Base-by-base conservation (phyloP, 2,329 filamentous ascomycete species). In the Colletotrichum salicis region DNA sequence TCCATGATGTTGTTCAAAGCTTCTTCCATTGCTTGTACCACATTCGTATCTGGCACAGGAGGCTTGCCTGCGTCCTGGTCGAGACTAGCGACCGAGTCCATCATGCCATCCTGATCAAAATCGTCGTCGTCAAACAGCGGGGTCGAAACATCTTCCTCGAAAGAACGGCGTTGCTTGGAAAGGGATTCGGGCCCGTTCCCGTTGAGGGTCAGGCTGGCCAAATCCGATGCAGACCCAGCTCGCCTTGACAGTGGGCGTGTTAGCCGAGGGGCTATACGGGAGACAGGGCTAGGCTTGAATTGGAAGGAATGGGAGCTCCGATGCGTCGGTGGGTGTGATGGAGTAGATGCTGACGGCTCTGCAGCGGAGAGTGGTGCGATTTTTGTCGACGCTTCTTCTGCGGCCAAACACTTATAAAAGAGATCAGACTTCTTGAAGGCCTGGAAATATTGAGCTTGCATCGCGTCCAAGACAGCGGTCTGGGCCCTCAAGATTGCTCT, bases 341-440 rank as follows among this genome's bases (percentile, higher is more conserved):
- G 24, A 12, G 60, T 48, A 8, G 64, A 61, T 5, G 55, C 37
- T 19, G 68, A 71, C 19, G 63, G 33, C n/a, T 66, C 64, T 24
- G 58, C n/a, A 24, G 51, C 7, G 67, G 75, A 61, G 12, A 60
- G 10, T 31, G 61, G 35, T 33, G 61, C 22, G 41, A 57, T 70
- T 37, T 70, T 76, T 65, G 78, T 85, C 1, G 88, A 86, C 54
- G 89, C 87, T 81, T 97, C 95, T 77, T 97, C 94, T 13, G 96
- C 93, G 8, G 96, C 94, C 1, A 99, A 86, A 79, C 95, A 98
- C 80, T 99, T 99, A 85, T 96, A 98, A 80, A 95, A 99, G 0
- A 99, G 82, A 78, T 98, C 96, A 0, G 96, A 97, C 76, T 91
- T 93, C 78, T 95, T 97, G 84, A 99, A 99, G 24, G 89, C 90